Base-by-base conservation (phyloP, 257 asterid genomes). In the Nemophila menziesii region DNA sequence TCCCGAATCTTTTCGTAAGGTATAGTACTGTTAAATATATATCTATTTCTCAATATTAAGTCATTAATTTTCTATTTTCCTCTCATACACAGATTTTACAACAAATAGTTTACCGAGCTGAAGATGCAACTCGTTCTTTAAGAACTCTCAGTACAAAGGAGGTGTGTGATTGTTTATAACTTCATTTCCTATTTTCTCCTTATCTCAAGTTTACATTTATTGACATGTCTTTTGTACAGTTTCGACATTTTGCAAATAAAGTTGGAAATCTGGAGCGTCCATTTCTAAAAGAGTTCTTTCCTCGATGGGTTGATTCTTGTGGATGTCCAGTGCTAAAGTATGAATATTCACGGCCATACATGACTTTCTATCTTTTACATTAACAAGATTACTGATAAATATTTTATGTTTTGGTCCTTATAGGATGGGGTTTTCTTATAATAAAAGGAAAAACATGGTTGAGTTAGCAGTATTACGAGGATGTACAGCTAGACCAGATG, bases 181-280 rank as follows among this genome's bases (percentile, higher is more conserved):
- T 17, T 11, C 18, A 27, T 6, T 27, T 24, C 40, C 11, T 20
- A 39, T 2, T 20, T 23, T 5, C 17, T 19, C 20, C 27, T 54
- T 3, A 29, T 29, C 9, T 29, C 12, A 29, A 2, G 36, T 29
- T 7, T 29, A 29, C 36, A 29, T 29, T 29, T 29, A 13, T 3
- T 1, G 2, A 29, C 8, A 13, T 33, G 43, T 36, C 11, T 39
- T 9, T 52, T 70, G n/a, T 29, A 64, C 96, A 90, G 98, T 90
- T 90, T 65, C 92, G 98, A 43, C 98, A 90, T 68, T 80, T 74
- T 13, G 96, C 96, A 21, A 90, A 90, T 62, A 90, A 90, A 64
- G 80, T 85, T 54, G 98, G 98, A 55, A 90, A 90, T 66, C 96
- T 90, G 22, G 98, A 90, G 72, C 96, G 98, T 42, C 98, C 98